These are phyloP conservation scores for Xylariaceae sp. DNA, from an alignment of 2,329 filamentous ascomycete genomes.

Conservation along the genomic window DNA sequence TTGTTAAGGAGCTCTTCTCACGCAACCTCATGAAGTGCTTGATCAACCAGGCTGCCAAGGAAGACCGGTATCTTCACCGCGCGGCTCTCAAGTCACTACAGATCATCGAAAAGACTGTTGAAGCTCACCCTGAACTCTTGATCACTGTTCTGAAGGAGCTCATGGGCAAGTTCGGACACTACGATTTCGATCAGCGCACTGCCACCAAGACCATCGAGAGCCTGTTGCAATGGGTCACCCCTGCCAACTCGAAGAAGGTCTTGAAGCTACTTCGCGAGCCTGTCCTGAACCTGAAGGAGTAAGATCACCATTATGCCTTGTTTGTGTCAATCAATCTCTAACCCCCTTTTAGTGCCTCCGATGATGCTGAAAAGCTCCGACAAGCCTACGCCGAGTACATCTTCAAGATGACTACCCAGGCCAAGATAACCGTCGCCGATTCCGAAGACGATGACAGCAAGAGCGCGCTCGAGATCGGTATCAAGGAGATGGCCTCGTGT, in stretches of 20 bases:
- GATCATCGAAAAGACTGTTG: slow-evolving; percentile 59
- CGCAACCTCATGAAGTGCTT: slow-evolving; percentile 76
- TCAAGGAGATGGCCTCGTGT: slow-evolving; percentile 50
- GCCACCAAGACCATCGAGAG: slow-evolving; percentile 80
- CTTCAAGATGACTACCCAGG: slow-evolving; percentile 45
- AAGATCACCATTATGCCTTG: slow-evolving; percentile 13
- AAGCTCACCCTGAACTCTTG: slow-evolving; percentile 55
- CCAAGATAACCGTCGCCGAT: slow-evolving; percentile 28
- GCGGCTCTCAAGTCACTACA: slow-evolving; percentile 74
- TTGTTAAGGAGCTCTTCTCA: slow-evolving; percentile 64
- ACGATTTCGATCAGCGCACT: slow-evolving; percentile 81
- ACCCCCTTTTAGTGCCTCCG: slow-evolving; percentile 27
- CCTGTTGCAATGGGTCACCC: slow-evolving; percentile 57
- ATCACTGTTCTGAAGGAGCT: slow-evolving; percentile 59
- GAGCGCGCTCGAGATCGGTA: slow-evolving; percentile 38
- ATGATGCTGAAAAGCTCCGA: slow-evolving; percentile 40
- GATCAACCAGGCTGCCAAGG: slow-evolving; percentile 73
- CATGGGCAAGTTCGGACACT: slow-evolving; percentile 62
- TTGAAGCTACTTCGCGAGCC: slow-evolving; percentile 45
- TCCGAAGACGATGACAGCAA: slow-evolving; percentile 30
- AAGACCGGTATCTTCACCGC: slow-evolving; percentile 73
- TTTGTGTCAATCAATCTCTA: slow-evolving; percentile 29
- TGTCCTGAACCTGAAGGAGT: slow-evolving; percentile 35
- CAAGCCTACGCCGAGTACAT: slow-evolving; percentile 51
- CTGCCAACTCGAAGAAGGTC: slow-evolving; percentile 50